These are phyloP conservation scores for Lepidium africanum DNA, from an alignment of 345 rosid species.

Conservation along the genomic window DNA sequence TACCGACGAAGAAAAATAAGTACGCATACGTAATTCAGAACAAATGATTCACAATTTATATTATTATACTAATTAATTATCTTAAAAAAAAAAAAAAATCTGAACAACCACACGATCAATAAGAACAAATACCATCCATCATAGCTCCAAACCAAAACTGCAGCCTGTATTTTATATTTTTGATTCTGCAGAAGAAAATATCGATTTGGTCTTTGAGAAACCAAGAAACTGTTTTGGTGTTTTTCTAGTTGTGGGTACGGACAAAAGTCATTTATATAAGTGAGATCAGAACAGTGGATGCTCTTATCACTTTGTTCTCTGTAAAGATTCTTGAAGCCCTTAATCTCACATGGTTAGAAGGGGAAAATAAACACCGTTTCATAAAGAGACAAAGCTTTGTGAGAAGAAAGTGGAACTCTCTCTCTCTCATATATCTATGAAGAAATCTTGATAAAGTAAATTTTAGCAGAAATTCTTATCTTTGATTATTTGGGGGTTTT, in stretches of 20 bases:
- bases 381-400: conserved; percentile 11
- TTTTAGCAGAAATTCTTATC: conserved; percentile 7
- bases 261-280: conserved; percentile 4
- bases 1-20: background rate
- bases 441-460: conserved; percentile 30
- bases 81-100: background rate
- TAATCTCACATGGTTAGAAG: conserved; percentile 1
- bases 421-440: background rate
- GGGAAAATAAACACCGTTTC: background rate
- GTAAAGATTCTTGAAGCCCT: conserved; percentile 8
- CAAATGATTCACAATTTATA: background rate
- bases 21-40: conserved; percentile 19
- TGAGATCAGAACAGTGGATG: conserved; percentile 18
- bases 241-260: background rate
- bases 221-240: background rate
- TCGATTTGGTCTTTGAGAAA: conserved; percentile 16
- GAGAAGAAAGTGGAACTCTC: conserved; percentile 1
- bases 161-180: background rate
- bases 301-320: conserved; percentile 20
- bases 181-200: conserved; percentile 8
- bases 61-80: background rate
- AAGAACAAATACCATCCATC: background rate
- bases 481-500: background rate
- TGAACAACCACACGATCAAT: background rate
- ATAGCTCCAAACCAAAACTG: background rate